phyloP scores from a whole-genome alignment of 768 basidiomycete genomes.

The Exsudoporus frostii region DNA sequence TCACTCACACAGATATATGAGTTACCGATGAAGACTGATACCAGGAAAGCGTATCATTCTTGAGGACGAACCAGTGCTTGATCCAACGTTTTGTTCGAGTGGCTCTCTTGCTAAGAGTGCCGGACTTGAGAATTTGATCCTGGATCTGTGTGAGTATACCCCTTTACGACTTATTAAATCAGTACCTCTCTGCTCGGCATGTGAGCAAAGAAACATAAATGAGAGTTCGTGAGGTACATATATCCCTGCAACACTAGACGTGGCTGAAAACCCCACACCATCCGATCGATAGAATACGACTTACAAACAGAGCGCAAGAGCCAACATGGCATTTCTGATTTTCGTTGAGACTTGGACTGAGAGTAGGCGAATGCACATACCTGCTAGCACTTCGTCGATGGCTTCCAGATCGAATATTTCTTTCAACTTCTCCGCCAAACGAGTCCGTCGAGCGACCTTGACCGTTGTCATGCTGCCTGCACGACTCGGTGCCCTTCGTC shows the following conservation, averaged over 20 bases:
- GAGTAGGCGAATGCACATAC: constrained; percentile 38
- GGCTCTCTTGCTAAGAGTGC: constrained; percentile 82
- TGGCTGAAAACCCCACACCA: constrained; percentile 1
- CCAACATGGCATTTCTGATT: constrained; percentile 90
- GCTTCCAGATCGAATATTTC: constrained; percentile 83
- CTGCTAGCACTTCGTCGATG: constrained; percentile 82
- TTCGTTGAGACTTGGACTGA: constrained; percentile 2
- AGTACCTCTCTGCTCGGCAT: constrained; percentile 85
- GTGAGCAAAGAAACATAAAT: constrained; percentile 95
- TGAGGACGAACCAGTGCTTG: constrained; percentile 95
- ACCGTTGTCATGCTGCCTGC: constrained; percentile 74
- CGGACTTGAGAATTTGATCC: constrained; percentile 93
- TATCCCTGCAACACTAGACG: constrained; percentile 87
- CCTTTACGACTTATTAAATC: background rate
- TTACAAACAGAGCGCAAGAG: constrained; percentile 82
- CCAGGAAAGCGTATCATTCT: constrained; percentile 96
- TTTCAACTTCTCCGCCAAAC: constrained; percentile 82
- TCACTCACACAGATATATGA: constrained; percentile 4
- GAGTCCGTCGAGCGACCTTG: constrained; percentile 59
- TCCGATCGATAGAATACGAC: constrained; percentile 32
- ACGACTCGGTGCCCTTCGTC: constrained; percentile 34
- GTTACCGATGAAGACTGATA: constrained; percentile 88
- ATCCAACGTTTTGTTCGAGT: constrained; percentile 88
- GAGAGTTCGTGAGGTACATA: constrained; percentile 92
- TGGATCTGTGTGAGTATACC: constrained; percentile 32